Percentiles rank a stretch among this genome's conserved stretches.
phyloP scores from a whole-genome alignment of 2,329 filamentous ascomycete genomes.

The Cladophialophora exuberans region DNA sequence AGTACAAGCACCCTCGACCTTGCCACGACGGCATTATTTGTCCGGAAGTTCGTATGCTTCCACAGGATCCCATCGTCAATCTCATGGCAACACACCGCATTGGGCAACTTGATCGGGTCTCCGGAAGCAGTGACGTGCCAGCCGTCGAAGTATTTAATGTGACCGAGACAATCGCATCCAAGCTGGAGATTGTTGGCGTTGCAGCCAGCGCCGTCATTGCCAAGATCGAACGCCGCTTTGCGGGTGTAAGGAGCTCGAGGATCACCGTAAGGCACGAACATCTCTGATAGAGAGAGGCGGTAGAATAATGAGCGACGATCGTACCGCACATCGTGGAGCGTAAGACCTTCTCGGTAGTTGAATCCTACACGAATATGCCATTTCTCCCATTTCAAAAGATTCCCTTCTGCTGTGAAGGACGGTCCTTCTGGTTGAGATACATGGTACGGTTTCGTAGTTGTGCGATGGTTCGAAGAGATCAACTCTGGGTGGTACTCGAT shows the following conservation, averaged over 20 bases:
- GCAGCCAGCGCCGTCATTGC: slow-evolving; percentile 47
- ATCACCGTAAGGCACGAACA: slow-evolving; percentile 52
- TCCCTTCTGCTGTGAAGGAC: slow-evolving; percentile 39
- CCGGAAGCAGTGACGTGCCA: slow-evolving; percentile 42
- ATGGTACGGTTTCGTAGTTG: slow-evolving; percentile 42
- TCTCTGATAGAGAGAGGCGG: slow-evolving; percentile 46
- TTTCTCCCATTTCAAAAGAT: slow-evolving; percentile 46
- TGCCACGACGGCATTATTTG: slow-evolving; percentile 40
- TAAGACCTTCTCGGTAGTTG: slow-evolving; percentile 51
- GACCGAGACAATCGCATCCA: slow-evolving; percentile 50
- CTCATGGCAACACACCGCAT: slow-evolving; percentile 49
- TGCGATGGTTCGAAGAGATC: slow-evolving; percentile 36
- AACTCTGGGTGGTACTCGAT: slow-evolving; percentile 44
- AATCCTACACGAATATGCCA: slow-evolving; percentile 50
- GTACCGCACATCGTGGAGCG: slow-evolving; percentile 47
- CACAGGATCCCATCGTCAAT: slow-evolving; percentile 45
- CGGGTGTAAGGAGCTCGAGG: slow-evolving; percentile 45
- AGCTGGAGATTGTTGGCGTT: slow-evolving; percentile 48
- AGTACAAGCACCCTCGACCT: slow-evolving; percentile 41
- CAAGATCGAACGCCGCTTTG: slow-evolving; percentile 51
- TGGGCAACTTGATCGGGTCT: slow-evolving; percentile 43
- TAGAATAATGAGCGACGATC: slow-evolving; percentile 47
- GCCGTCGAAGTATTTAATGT: slow-evolving; percentile 49
- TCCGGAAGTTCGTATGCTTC: slow-evolving; percentile 47
- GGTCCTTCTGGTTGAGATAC: slow-evolving; percentile 43